Evolutionary conservation across 352 stramenopile species (phyloP).

Genomic region (Globisporangium middletonii): DNA sequence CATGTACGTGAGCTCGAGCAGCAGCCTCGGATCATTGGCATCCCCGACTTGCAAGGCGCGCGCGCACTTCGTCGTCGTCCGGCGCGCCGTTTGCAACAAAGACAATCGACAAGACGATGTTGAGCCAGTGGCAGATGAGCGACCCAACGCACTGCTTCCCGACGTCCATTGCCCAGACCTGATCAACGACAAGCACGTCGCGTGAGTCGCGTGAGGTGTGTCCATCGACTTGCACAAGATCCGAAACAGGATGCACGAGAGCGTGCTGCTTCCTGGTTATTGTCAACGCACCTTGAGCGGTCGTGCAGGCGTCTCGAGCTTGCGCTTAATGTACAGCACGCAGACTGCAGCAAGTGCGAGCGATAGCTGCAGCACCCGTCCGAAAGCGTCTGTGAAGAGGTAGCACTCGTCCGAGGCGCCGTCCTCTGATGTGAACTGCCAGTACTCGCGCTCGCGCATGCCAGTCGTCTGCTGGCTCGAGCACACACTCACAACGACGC

Average conservation of each 20-base stretch:
- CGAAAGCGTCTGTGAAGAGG: constrained; percentile 68
- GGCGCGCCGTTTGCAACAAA: constrained; percentile 32
- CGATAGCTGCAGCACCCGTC: constrained; percentile 47
- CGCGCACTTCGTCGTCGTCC: constrained; percentile 46
- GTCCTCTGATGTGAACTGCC: constrained; percentile 13
- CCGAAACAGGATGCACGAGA: neutral
- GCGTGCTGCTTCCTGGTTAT: neutral
- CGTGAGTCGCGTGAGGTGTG: neutral
- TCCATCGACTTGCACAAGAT: neutral
- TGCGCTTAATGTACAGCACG: constrained; percentile 73
- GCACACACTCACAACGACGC: too few relatives aligned
- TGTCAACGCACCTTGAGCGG: constrained; percentile 32
- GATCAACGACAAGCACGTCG: too few relatives aligned
- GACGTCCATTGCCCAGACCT: constrained; percentile 69
- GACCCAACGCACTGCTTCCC: constrained; percentile 62
- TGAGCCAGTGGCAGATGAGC: constrained; percentile 54
- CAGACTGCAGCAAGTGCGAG: constrained; percentile 44
- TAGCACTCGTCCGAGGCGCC: constrained; percentile 38
- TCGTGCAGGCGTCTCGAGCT: constrained; percentile 65
- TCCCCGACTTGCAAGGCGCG: neutral
- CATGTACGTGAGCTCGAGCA: neutral
- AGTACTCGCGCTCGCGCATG: constrained; percentile 7
- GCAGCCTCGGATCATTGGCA: neutral
- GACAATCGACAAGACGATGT: constrained; percentile 55
- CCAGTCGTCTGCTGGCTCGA: neutral